phyloP scores from a whole-genome alignment of 805 yeast genomes.

The Schwanniomyces polymorphus region DNA sequence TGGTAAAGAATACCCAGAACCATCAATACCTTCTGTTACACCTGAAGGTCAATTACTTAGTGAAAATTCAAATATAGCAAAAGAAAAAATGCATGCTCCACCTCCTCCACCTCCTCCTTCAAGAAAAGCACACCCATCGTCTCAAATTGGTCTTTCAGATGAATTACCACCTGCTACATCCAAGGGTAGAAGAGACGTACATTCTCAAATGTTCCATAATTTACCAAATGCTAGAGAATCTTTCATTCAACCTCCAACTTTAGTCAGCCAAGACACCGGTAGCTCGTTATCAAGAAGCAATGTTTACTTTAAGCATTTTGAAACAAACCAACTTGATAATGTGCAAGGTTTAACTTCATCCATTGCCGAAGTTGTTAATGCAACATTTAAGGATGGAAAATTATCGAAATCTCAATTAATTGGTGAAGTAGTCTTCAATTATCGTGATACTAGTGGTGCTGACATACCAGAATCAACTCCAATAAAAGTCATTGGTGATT shows the following conservation, averaged over 20 bases:
- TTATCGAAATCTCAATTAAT: slow-evolving; percentile 59
- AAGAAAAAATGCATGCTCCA: slow-evolving; percentile 12
- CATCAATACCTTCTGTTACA: not conserved
- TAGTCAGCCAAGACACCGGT: slow-evolving; percentile 41
- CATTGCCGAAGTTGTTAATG: slow-evolving; percentile 82
- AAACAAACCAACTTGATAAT: slow-evolving; percentile 35
- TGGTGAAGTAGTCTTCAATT: slow-evolving; percentile 87
- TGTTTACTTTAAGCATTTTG: slow-evolving; percentile 24
- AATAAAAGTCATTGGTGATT: slow-evolving; percentile 43
- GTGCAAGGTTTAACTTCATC: slow-evolving; percentile 77
- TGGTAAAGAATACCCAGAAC: not conserved
- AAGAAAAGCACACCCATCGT: slow-evolving; percentile 40
- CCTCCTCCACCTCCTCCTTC: slow-evolving; percentile 63
- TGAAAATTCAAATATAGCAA: slow-evolving; percentile 8
- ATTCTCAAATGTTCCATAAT: slow-evolving; percentile 48
- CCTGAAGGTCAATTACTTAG: slow-evolving; percentile 8
- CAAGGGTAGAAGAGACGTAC: slow-evolving; percentile 41
- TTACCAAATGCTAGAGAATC: slow-evolving; percentile 42
- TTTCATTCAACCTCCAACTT: slow-evolving; percentile 16
- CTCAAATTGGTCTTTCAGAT: slow-evolving; percentile 9
- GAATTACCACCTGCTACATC: slow-evolving; percentile 20
- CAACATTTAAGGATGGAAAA: slow-evolving; percentile 67
- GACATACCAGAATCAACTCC: slow-evolving; percentile 23
- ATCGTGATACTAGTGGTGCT: slow-evolving; percentile 29
- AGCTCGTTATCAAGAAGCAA: slow-evolving; percentile 22